A percentile compares a stretch with the other conserved stretches of the same genome.
Conservation (phyloP, 768 basidiomycete genomes). For the Amanita inopinata region DNA sequence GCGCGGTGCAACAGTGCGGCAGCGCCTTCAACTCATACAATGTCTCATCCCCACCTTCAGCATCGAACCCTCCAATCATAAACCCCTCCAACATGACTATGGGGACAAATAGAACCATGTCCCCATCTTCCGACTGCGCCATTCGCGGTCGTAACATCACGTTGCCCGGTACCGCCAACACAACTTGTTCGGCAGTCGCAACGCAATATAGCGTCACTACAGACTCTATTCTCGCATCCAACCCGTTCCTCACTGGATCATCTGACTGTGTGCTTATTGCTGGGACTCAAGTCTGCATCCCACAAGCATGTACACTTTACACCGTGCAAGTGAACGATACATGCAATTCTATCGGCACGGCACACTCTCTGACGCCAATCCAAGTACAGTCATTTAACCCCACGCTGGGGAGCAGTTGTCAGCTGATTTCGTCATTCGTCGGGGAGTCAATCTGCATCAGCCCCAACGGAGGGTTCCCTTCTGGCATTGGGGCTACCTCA, state of each 20-base stretch:
- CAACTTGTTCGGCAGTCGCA: slow-evolving; percentile 12
- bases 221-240: slow-evolving; percentile 11
- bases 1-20: slow-evolving; percentile 14
- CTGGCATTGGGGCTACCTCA: slow-evolving; percentile 6
- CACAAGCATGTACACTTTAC: slow-evolving; percentile 14
- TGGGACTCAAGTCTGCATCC: slow-evolving; percentile 12
- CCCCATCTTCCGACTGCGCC: slow-evolving; percentile 11
- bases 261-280: neutral
- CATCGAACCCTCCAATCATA: slow-evolving; percentile 6
- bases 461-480: slow-evolving; percentile 15
- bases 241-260: slow-evolving; percentile 11
- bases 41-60: slow-evolving; percentile 1
- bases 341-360: slow-evolving; percentile 11
- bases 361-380: slow-evolving; percentile 4
- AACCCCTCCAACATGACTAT: slow-evolving; percentile 8
- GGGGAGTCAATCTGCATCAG: slow-evolving; percentile 11
- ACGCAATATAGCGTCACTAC: slow-evolving; percentile 9
- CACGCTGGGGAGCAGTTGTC: slow-evolving; percentile 12
- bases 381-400: slow-evolving; percentile 15
- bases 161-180: slow-evolving; percentile 7
- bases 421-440: slow-evolving; percentile 11
- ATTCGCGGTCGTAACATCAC: slow-evolving; percentile 17
- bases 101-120: slow-evolving; percentile 7
- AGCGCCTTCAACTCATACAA: slow-evolving; percentile 1
- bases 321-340: slow-evolving; percentile 14